Evolutionary conservation across 176 grass and related monocot species (phyloP).

Genomic region (Pontederia crassipes): DNA sequence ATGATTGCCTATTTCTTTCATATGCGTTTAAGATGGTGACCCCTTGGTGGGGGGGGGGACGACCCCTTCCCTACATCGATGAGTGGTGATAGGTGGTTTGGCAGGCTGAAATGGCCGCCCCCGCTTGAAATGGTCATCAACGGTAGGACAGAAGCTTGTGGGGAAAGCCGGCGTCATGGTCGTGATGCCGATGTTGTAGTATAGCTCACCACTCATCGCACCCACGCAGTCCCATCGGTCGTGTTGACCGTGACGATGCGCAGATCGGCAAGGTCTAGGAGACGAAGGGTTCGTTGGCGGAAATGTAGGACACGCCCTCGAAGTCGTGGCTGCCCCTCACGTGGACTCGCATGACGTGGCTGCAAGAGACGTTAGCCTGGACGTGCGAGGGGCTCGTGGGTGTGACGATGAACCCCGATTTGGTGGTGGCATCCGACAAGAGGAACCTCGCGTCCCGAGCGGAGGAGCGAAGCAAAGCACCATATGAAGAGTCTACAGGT

Average conservation of each 20-base stretch:
- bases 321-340: background rate
- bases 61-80: no score
- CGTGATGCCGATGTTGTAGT: background rate
- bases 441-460: background rate
- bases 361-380: conserved; percentile 4
- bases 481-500: no score
- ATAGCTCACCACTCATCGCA: background rate
- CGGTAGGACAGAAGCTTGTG: background rate
- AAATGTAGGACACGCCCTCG: conserved; percentile 3
- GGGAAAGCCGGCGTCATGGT: background rate
- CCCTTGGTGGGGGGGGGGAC: no score
- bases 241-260: background rate
- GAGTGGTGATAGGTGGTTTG: no score
- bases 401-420: background rate
- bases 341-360: background rate
- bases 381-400: background rate
- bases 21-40: no score
- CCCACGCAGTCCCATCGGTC: background rate
- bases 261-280: conserved; percentile 1
- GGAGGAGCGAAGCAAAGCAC: conserved; percentile 3
- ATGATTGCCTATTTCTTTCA: no score
- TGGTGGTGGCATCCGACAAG: background rate
- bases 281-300: background rate
- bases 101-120: no score
- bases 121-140: background rate